These are phyloP conservation scores for Calocera cornea DNA, from an alignment of 768 basidiomycete species.

Conservation along the genomic window DNA sequence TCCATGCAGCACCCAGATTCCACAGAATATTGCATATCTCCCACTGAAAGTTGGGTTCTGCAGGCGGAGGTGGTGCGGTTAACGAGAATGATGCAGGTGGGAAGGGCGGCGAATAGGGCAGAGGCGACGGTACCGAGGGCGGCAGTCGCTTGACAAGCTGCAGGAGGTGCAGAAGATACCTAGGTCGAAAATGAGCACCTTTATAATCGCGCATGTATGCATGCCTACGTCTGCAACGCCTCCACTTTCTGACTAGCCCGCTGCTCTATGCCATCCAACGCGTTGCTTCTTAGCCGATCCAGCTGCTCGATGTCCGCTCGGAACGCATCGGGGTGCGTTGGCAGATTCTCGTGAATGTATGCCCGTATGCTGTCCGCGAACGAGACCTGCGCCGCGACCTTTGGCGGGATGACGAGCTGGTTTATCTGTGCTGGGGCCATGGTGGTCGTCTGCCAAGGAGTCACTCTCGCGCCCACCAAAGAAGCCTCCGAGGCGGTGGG, in stretches of 20 bases:
- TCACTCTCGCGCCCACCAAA: not conserved
- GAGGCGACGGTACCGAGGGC: constrained; percentile 83
- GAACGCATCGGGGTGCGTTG: constrained; percentile 73
- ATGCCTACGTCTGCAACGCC: constrained; percentile 29
- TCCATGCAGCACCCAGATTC: constrained; percentile 14
- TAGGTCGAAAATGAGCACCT: not conserved
- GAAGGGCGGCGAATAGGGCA: constrained; percentile 34
- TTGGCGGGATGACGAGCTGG: constrained; percentile 60
- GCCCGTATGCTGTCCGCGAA: constrained; percentile 42
- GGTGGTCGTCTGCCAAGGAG: not conserved
- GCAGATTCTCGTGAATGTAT: constrained; percentile 51
- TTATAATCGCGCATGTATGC: constrained; percentile 42
- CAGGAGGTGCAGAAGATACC: not conserved
- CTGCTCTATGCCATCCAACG: constrained; percentile 37
- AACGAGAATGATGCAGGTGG: not conserved
- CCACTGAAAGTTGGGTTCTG: not conserved
- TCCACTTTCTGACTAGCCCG: constrained; percentile 34
- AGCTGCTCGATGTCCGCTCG: constrained; percentile 60
- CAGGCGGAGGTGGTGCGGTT: not conserved
- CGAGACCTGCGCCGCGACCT: constrained; percentile 45
- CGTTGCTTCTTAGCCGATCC: constrained; percentile 50
- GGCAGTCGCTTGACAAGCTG: constrained; percentile 23
- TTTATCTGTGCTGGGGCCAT: constrained; percentile 26
- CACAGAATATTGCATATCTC: not conserved
- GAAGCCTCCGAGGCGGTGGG: no score